Evolutionary conservation across 495 filamentous ascomycete species (phyloP).

Genomic region (Penicillium samsonianum): DNA sequence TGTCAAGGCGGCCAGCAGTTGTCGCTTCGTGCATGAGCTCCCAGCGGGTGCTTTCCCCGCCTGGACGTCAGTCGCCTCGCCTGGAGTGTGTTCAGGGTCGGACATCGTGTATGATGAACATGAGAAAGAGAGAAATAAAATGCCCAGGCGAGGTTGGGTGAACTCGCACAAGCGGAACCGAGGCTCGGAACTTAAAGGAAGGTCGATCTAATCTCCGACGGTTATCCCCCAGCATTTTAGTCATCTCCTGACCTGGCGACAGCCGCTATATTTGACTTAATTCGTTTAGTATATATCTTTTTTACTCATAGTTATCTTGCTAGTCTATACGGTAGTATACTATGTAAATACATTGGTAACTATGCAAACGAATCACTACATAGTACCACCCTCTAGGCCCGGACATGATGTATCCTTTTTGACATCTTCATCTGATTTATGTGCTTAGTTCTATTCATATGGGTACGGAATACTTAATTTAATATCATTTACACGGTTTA

Average conservation of each 20-base stretch:
- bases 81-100: constrained; percentile 16
- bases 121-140: constrained; percentile 6
- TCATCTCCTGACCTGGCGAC: not conserved
- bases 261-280: too few species aligned
- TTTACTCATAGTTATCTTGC: not conserved
- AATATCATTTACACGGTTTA: not conserved
- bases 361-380: too few species aligned
- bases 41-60: constrained; percentile 34
- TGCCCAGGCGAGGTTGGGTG: not conserved
- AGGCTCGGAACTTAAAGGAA: constrained; percentile 27
- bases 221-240: constrained; percentile 6
- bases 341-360: too few species aligned
- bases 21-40: constrained; percentile 25
- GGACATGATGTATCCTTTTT: too few species aligned
- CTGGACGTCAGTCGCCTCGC: constrained; percentile 13
- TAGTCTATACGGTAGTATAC: not conserved
- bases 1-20: constrained; percentile 34
- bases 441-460: too few species aligned
- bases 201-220: constrained; percentile 6
- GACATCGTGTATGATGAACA: constrained; percentile 23
- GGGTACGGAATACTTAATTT: not conserved
- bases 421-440: too few species aligned
- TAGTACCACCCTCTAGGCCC: too few species aligned
- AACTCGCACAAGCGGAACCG: constrained; percentile 24
- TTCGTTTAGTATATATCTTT: not conserved